phyloP scores from a whole-genome alignment of 305 asterid species.

The Andrographis paniculata region DNA sequence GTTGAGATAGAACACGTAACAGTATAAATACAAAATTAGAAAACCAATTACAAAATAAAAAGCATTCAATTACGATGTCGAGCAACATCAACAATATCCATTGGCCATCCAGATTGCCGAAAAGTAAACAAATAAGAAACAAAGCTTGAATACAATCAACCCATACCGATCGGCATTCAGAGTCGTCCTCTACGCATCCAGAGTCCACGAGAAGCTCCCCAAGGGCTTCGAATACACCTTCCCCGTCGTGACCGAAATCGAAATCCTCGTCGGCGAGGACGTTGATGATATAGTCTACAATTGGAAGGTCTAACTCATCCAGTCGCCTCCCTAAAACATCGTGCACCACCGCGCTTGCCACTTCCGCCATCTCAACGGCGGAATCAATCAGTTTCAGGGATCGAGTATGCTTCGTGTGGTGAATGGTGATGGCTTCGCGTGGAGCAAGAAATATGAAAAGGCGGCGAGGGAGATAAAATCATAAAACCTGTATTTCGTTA shows the following conservation, averaged over 20 bases:
- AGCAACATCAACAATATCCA: too few species aligned
- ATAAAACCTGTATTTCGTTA: too few species aligned
- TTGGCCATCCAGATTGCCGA: too few species aligned
- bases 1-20: too few species aligned
- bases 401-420: too few species aligned
- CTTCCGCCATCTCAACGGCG: constrained; percentile 93
- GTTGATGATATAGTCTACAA: constrained; percentile 81
- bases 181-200: constrained; percentile 58
- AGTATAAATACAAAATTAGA: too few species aligned
- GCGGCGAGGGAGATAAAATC: too few species aligned
- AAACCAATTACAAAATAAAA: too few species aligned
- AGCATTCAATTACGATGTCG: too few species aligned
- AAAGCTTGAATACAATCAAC: neutral
- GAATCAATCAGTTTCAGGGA: too few species aligned
- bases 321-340: constrained; percentile 65
- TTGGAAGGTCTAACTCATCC: constrained; percentile 78
- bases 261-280: constrained; percentile 97
- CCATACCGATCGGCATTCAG: constrained; percentile 84
- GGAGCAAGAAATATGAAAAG: too few species aligned
- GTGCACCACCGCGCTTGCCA: constrained; percentile 77
- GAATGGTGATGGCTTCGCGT: too few species aligned
- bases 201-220: constrained; percentile 86
- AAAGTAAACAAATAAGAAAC: neutral
- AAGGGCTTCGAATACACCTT: constrained; percentile 82
- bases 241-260: constrained; percentile 89